Base-by-base conservation (phyloP, 495 filamentous ascomycete species). In the Tuber borchii region DNA sequence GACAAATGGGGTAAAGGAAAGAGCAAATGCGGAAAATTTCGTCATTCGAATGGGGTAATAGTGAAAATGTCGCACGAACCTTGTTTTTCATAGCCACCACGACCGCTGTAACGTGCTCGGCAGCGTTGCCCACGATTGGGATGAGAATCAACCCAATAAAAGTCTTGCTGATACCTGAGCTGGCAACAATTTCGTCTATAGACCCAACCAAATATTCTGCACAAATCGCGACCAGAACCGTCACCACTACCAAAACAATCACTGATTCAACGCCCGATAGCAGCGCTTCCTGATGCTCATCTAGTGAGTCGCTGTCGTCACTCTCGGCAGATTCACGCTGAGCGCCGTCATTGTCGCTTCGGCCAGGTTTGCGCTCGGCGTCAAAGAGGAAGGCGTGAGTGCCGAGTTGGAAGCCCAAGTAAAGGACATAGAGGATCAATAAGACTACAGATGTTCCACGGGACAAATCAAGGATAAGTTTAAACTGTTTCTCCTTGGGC, bases 81-180 rank as follows among this genome's bases (percentile, higher is more conserved):
- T 99, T 99, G 84, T 96, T 88, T 86, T 97, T 97, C 81, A 91
- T 88, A 0, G 95, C 93, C 61, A 97, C 95, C 43, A 97, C 91
- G 56, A 94, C 91, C 19, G 95, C 95, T 12, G 95, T 97, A 56
- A 97, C 94, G 83, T 99, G 95, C 85, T 99, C 95, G 14, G 95
- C 95, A 2, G 95, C 95, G 81, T 99, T 99, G 75, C 95, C 95
- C 46, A 99, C 95, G 82, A 99, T 97, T 40, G 95, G 95, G 68
- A 99, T 92, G 48, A 99, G 87, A 76, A 99, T 91, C 73, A 99
- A 88, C 86, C 95, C 95, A 83, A 98, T 95, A 84, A 99, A 99
- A 5, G 92, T 97, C 83, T 95, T 96, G 86, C 90, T 94, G 86
- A 99, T 94, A 79, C 91, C 90, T 16, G 92, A 91, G 75, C 88